phyloP scores from a whole-genome alignment of 2,329 filamentous ascomycete genomes.

The Pyrenochaeta sp. region DNA sequence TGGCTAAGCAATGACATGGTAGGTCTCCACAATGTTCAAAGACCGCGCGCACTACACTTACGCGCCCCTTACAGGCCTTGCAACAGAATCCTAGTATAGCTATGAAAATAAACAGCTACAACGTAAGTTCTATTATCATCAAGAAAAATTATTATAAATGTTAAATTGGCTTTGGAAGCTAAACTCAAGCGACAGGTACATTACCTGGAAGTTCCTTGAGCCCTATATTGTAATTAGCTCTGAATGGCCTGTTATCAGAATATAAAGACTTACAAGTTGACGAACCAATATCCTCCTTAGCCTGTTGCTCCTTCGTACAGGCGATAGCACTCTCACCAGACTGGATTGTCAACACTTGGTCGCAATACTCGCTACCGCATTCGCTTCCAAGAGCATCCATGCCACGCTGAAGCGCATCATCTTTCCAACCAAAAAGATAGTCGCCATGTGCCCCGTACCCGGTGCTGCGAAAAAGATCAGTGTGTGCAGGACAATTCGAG shows the following conservation, averaged over 20 bases:
- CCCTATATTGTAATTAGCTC: constrained; percentile 1
- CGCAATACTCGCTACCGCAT: constrained; percentile 33
- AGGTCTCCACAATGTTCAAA: constrained; percentile 22
- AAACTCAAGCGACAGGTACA: too few relatives aligned
- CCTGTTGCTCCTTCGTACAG: constrained; percentile 6
- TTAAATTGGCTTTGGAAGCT: too few relatives aligned
- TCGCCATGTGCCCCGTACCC: constrained; percentile 36
- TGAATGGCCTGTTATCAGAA: background rate
- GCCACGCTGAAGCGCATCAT: constrained; percentile 36
- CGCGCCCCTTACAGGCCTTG: background rate
- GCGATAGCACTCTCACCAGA: constrained; percentile 30
- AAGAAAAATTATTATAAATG: too few relatives aligned
- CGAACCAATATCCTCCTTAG: constrained; percentile 31
- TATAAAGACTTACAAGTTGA: constrained; percentile 14
- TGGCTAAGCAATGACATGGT: constrained; percentile 48
- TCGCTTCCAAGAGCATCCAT: constrained; percentile 39
- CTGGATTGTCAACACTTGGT: constrained; percentile 26
- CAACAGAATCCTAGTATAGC: background rate
- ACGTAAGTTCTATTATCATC: too few relatives aligned
- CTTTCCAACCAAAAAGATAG: constrained; percentile 45
- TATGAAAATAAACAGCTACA: too few relatives aligned
- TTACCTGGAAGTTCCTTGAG: constrained; percentile 22
- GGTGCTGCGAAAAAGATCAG: constrained; percentile 8
- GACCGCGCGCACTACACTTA: background rate
- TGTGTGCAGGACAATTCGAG: too few relatives aligned